phyloP scores from a whole-genome alignment of 2,329 filamentous ascomycete species.

The Penicillium sp. region DNA sequence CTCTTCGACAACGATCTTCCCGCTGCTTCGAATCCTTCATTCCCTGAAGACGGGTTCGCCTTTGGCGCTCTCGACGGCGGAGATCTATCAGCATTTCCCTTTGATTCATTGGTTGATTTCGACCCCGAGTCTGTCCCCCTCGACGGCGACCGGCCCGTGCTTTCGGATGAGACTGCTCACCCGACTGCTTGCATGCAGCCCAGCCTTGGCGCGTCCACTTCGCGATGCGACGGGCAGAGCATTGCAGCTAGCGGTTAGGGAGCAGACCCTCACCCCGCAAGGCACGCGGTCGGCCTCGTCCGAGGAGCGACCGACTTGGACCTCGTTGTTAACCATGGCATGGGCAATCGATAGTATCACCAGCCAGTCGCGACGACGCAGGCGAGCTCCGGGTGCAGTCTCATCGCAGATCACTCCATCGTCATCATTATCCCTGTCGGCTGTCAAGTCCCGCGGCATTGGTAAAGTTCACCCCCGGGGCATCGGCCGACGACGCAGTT shows the following conservation, averaged over 20 bases:
- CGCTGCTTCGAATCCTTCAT: constrained; percentile 65
- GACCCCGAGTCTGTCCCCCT: constrained; percentile 45
- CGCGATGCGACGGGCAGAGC: constrained; percentile 49
- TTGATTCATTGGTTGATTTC: constrained; percentile 53
- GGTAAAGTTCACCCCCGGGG: constrained; percentile 1
- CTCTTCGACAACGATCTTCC: constrained; percentile 59
- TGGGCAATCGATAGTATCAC: constrained; percentile 43
- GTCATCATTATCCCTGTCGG: neutral
- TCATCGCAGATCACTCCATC: neutral
- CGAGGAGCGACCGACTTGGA: constrained; percentile 35
- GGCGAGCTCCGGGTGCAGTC: constrained; percentile 16
- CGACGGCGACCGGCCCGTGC: constrained; percentile 42
- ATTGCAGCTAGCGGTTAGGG: constrained; percentile 47
- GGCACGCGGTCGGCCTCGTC: constrained; percentile 28
- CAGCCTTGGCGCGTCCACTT: constrained; percentile 50
- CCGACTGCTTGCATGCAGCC: constrained; percentile 48
- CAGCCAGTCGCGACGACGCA: constrained; percentile 30
- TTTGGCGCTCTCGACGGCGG: constrained; percentile 57
- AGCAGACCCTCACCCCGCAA: constrained; percentile 29
- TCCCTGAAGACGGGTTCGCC: constrained; percentile 71
- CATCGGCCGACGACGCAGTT: constrained; percentile 31
- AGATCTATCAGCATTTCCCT: constrained; percentile 46
- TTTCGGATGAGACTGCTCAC: constrained; percentile 47
- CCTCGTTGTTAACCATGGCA: constrained; percentile 42
- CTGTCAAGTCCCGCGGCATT: neutral